Evolutionary conservation across 768 basidiomycete species (phyloP), one percentile per base, ranked within the genome.

Genomic region (Termitomyces heimii): DNA sequence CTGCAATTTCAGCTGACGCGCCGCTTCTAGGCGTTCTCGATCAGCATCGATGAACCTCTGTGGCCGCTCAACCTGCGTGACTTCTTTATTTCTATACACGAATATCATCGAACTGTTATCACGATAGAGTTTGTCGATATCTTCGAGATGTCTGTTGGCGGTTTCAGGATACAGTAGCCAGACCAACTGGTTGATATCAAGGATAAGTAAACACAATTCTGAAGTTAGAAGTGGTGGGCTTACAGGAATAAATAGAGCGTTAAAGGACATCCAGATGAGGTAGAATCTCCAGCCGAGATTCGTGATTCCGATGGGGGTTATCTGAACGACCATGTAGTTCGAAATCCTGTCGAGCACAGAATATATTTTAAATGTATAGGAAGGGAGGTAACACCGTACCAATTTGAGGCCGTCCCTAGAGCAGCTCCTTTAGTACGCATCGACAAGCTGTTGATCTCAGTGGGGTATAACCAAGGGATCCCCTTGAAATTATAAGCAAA

Each of bases 341-440:
- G 76, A 77, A 60, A 81, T 75, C 75, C 75, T 76, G 13, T 22
- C 16, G 18, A 18, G n/a, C 14, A 12, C 10, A 28, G 37, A 5
- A n/a, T 14, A n/a, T 52, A n/a, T n/a, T n/a, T n/a, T n/a, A n/a
- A n/a, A n/a, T n/a, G n/a, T n/a, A n/a, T n/a, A n/a, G 13, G 7
- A 47, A 35, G 28, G 10, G 7, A n/a, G 9, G 18, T 53, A 24
- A 55, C 20, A 37, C 49, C 37, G 5, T 60, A 77, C 78, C 79
- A 79, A 60, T 79, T 81, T 7, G 75, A 75, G 34, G 76, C 78
- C 8, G 78, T 79, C 12, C 72, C 77, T 31, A 81, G 47, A 3
- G 77, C 79, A 10, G 79, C 78, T 18, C 79, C 79, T 55, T 78
- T 78, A 3, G 77, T 77, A 5, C 78, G 71, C 78, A 81, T 81